phyloP scores from a whole-genome alignment of 345 rosid genomes.

The Sonneratia alba region DNA sequence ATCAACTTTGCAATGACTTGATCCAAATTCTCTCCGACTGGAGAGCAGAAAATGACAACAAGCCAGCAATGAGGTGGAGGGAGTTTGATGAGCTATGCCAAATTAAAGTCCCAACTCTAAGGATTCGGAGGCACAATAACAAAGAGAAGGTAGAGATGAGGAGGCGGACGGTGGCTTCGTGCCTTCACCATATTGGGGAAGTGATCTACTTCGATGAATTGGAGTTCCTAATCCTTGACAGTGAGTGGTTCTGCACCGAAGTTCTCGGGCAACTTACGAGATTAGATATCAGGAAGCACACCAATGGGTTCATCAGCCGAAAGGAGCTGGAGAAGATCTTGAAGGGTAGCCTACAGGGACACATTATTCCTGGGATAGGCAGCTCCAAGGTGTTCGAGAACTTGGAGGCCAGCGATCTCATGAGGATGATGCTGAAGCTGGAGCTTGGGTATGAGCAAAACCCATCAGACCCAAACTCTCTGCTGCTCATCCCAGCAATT shows the following conservation, averaged over 20 bases:
- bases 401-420: constrained; percentile 56
- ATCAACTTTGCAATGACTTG: constrained; percentile 82
- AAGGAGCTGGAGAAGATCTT: constrained; percentile 71
- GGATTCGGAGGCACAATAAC: constrained; percentile 62
- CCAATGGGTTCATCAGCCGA: constrained; percentile 56
- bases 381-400: constrained; percentile 67
- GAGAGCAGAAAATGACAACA: constrained; percentile 68
- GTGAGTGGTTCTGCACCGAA: constrained; percentile 83
- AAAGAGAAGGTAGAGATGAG: constrained; percentile 57
- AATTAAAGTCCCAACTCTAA: constrained; percentile 59
- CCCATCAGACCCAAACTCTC: constrained; percentile 60
- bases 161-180: constrained; percentile 66
- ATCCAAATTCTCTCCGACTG: constrained; percentile 67
- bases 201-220: constrained; percentile 71
- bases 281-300: constrained; percentile 56
- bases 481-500: constrained; percentile 64
- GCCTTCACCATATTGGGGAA: constrained; percentile 88
- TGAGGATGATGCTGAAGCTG: constrained; percentile 78
- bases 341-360: constrained; percentile 63
- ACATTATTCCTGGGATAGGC: constrained; percentile 68
- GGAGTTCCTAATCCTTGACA: constrained; percentile 65
- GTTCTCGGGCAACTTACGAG: constrained; percentile 71
- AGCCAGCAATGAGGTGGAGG: constrained; percentile 85
- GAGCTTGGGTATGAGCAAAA: constrained; percentile 79
- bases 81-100: constrained; percentile 81